Evolutionary conservation across 257 asterid species (phyloP), one percentile per base, ranked within the genome.

Genomic region (Primulina tabacum): DNA sequence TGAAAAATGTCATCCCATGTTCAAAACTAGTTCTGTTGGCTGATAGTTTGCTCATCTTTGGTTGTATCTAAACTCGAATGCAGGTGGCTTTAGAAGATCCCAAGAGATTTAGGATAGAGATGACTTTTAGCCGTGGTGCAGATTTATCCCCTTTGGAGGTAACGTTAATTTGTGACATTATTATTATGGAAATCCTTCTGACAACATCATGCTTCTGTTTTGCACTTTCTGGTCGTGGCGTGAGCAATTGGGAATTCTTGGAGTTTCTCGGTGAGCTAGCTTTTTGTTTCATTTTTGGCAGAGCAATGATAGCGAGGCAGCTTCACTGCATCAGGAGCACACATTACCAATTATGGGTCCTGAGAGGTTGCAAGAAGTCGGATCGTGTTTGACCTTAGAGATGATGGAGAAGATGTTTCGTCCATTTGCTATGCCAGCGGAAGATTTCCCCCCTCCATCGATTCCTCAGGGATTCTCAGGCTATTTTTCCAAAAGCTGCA

Each of bases 131-230:
- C 77, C 88, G 96, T 8, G 95, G 98, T 57, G 98, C 98, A 61
- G 98, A 92, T 79, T 85, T 89, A 80, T 89, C 94, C 40, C 98
- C 98, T 32, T 71, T 92, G 81, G 90, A 89, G 95, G 97, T 86
- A 87, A 76, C 29, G 28, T 35, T 59, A 30, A 57, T 24, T 53
- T 65, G 33, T 57, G 21, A 76, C 24, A 64, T 8, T 5, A 24
- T 61, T 29, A 35, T 67, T 24, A 21, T 67, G n/a, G 21, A 70
- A 35, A 32, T 32, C 34, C 50, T 8, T 14, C 9, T 4, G 14
- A n/a, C 43, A n/a, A 21, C 65, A 60, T 69, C 5, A 63, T 73
- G 29, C 2, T 17, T 72, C 29, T 40, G 57, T 50, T 60, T 57
- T 60, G 38, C 38, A 34, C 38, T 34, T 6, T 34, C 38, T 34